These are phyloP conservation scores for Tremella fuciformis DNA, from an alignment of 768 basidiomycete species.

Conservation along the genomic window DNA sequence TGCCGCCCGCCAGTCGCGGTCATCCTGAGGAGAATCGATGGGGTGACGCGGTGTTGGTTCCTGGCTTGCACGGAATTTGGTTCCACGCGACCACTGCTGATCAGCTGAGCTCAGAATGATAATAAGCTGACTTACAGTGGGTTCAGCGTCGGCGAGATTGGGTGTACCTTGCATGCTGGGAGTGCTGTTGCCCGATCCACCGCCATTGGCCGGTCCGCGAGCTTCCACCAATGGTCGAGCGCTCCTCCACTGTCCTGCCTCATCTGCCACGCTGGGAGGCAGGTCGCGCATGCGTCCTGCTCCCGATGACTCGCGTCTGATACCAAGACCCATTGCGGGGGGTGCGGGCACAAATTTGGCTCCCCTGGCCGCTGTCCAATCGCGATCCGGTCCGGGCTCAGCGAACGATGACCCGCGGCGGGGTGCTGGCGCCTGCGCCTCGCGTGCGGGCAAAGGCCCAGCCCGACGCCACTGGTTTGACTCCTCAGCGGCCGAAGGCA, in stretches of 20 bases:
- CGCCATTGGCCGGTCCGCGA: constrained; percentile 37
- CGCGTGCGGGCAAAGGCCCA: constrained; percentile 66
- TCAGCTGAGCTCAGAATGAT: constrained; percentile 8
- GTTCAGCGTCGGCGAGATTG: constrained; percentile 68
- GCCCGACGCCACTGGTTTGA: constrained; percentile 81
- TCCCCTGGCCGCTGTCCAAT: constrained; percentile 53
- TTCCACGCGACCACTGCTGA: constrained; percentile 51
- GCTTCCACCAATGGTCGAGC: constrained; percentile 35
- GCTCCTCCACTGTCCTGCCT: constrained; percentile 44
- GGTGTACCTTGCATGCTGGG: constrained; percentile 27
- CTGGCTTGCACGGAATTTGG: constrained; percentile 42
- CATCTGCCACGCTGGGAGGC: constrained; percentile 36
- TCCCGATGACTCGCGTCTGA: constrained; percentile 36
- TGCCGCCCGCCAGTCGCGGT: constrained; percentile 46
- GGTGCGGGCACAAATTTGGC: constrained; percentile 50
- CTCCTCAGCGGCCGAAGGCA: constrained; percentile 73
- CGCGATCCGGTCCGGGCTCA: constrained; percentile 41
- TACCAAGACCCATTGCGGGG: constrained; percentile 12
- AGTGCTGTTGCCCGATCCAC: constrained; percentile 13
- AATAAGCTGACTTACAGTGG: constrained; percentile 52
- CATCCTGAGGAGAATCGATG: constrained; percentile 33
- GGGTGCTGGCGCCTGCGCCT: constrained; percentile 54
- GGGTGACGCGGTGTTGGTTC: constrained; percentile 22
- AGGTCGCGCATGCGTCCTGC: constrained; percentile 34
- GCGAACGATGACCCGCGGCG: constrained; percentile 45